phyloP scores from a whole-genome alignment of 2,329 filamentous ascomycete genomes.

The Neopestalotiopsis sp. region DNA sequence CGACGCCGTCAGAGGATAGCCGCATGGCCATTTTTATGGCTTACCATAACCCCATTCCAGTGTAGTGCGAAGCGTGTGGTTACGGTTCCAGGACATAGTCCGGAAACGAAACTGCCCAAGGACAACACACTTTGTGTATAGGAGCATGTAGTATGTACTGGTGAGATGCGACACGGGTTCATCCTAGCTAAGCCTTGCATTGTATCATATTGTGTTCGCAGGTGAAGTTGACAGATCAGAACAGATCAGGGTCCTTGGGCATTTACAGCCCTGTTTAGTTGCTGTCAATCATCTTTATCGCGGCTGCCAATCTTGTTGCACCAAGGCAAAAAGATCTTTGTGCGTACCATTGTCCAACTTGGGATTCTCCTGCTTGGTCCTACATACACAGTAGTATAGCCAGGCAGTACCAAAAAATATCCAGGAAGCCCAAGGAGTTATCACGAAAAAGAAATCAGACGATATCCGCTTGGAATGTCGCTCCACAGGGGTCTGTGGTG shows the following conservation, averaged over 20 bases:
- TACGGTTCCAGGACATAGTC: not conserved
- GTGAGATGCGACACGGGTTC: slow-evolving; percentile 4
- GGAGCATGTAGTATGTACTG: not conserved
- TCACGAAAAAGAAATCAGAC: not conserved
- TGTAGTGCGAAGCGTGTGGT: not conserved
- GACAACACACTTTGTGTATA: slow-evolving; percentile 1
- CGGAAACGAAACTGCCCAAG: not conserved
- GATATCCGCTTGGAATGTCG: not conserved
- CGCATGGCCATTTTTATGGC: not conserved
- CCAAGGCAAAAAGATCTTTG: not conserved
- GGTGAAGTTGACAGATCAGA: not conserved
- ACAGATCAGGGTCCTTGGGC: not conserved
- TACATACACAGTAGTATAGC: no score
- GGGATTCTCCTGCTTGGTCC: not conserved
- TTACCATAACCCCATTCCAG: not conserved
- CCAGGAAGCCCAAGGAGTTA: not conserved
- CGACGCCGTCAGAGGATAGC: slow-evolving; percentile 13
- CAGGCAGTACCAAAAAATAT: not conserved
- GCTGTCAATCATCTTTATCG: not conserved
- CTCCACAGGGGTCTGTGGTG: no score
- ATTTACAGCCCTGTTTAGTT: not conserved
- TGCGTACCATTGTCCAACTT: not conserved
- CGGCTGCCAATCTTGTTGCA: not conserved
- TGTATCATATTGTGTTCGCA: not conserved
- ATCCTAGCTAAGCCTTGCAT: slow-evolving; percentile 1